Evolutionary conservation across 257 asterid genomes (phyloP), one percentile per base, ranked within the genome.

Genomic region (Nicotiana otophora): DNA sequence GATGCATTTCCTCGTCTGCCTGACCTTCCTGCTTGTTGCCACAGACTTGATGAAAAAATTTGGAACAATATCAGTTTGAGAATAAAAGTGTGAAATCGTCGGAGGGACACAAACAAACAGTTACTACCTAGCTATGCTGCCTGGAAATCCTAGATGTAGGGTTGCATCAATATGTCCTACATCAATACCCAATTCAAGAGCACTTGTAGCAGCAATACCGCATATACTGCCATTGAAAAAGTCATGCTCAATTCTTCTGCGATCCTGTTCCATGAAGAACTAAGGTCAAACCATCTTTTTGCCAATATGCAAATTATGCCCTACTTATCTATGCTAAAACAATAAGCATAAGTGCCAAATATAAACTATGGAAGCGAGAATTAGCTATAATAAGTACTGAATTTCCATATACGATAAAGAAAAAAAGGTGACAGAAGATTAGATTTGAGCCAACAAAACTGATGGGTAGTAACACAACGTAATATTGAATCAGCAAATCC

Each of bases 1-100:
- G 99, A 96, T 39, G 93, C 83, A 58, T 88, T 96, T 85, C 87
- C 99, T 89, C 99, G 88, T 87, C 99, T 90, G 70, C 99, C 99
- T 26, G 99, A 91, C 87, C 98, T 92, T 87, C 99, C 98, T 85
- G 98, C 98, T 91, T 96, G 99, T 89, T 96, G 98, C 98, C 98
- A 91, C 70, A 96, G 89, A 89, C 98, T 94, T 81, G 70, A 78
- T 36, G 83, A 81, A 64, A 30, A 81, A 84, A 82, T 17, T 75
- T 67, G 4, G 51, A 67, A 75, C 63, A 15, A 15, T 51, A 34
- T 75, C 63, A 75, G 63, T 51, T 48, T 26, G 63, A 26, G 61
- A 75, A 26, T 75, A 16, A 4, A 75, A 75, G 46, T 26, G 63
- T 75, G 6, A 48, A 51, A 75, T 33, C 63, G 53, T 75, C 28